Percentiles rank a stretch among this genome's conserved stretches.
Conservation (phyloP, 371 early-diverging fungal genomes). For the Lichtheimia ornata region DNA sequence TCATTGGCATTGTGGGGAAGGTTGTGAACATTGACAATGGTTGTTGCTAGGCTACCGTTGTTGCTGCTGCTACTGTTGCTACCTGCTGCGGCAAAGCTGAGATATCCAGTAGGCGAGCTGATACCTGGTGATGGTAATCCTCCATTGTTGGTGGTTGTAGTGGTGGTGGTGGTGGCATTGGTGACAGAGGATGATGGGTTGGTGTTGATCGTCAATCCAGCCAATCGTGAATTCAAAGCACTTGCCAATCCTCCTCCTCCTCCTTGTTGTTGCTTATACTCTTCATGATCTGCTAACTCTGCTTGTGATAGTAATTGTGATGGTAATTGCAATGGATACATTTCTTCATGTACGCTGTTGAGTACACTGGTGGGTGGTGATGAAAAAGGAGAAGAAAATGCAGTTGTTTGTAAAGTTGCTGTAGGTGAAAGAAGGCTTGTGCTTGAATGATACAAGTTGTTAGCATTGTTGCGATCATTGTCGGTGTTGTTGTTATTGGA, state of each 20-base stretch:
- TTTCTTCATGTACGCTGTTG: neutral
- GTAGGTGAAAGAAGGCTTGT: no score
- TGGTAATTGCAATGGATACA: slow-evolving; percentile 32
- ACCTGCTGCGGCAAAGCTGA: slow-evolving; percentile 10
- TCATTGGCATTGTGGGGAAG: slow-evolving; percentile 81
- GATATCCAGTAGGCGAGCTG: slow-evolving; percentile 17
- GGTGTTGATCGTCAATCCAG: neutral
- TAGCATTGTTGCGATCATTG: no score
- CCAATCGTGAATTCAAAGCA: neutral
- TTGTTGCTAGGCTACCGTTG: slow-evolving; percentile 93
- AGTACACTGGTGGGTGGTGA: neutral
- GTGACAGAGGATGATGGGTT: neutral
- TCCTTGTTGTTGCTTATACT: neutral
- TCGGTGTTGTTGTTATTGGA: no score
- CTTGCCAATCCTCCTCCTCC: neutral
- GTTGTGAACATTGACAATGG: slow-evolving; percentile 96
- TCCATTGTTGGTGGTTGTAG: neutral
- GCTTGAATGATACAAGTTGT: no score
- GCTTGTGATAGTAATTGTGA: neutral
- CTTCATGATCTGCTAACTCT: neutral
- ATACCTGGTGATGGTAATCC: slow-evolving; percentile 4
- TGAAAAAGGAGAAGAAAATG: slow-evolving; percentile 25
- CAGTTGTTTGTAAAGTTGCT: neutral
- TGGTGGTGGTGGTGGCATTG: neutral
- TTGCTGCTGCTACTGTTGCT: slow-evolving; percentile 20